phyloP scores from a whole-genome alignment of 495 filamentous ascomycete genomes.

The Hypoxylon trugodes region DNA sequence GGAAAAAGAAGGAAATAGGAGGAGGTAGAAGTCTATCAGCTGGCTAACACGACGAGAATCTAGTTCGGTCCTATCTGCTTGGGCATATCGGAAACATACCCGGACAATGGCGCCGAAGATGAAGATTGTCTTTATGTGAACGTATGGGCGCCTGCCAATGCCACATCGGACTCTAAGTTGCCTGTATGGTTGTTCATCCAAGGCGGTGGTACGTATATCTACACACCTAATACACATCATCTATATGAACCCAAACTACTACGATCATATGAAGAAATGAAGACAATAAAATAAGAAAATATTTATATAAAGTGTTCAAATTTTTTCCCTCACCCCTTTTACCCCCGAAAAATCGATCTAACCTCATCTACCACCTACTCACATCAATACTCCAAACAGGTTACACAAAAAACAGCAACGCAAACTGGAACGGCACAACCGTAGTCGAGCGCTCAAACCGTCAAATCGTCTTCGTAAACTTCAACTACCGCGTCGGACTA shows the following conservation, averaged over 20 bases:
- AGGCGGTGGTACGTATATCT: slow-evolving; percentile 63
- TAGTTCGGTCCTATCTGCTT: slow-evolving; percentile 62
- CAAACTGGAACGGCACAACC: slow-evolving; percentile 70
- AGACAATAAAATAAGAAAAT: too few relatives aligned
- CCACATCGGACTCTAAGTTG: slow-evolving; percentile 56
- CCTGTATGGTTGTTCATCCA: slow-evolving; percentile 80
- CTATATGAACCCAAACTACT: background rate
- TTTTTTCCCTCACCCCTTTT: too few relatives aligned
- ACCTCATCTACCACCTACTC: background rate
- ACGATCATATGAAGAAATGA: too few relatives aligned
- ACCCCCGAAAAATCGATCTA: background rate
- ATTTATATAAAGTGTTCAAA: too few relatives aligned
- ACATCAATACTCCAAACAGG: slow-evolving; percentile 40
- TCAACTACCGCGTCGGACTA: slow-evolving; percentile 78
- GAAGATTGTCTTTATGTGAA: slow-evolving; percentile 83
- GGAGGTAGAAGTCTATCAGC: too few relatives aligned
- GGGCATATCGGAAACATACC: slow-evolving; percentile 49
- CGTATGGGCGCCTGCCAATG: slow-evolving; percentile 71
- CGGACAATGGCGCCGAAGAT: slow-evolving; percentile 49
- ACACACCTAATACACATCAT: background rate
- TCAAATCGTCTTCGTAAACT: slow-evolving; percentile 73
- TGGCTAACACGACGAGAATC: background rate
- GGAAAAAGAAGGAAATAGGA: background rate
- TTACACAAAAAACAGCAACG: slow-evolving; percentile 68
- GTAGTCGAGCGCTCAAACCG: slow-evolving; percentile 66